These are phyloP conservation scores for Blepharisma stoltei DNA, from an alignment of 73 alveolate species.

Conservation along the genomic window DNA sequence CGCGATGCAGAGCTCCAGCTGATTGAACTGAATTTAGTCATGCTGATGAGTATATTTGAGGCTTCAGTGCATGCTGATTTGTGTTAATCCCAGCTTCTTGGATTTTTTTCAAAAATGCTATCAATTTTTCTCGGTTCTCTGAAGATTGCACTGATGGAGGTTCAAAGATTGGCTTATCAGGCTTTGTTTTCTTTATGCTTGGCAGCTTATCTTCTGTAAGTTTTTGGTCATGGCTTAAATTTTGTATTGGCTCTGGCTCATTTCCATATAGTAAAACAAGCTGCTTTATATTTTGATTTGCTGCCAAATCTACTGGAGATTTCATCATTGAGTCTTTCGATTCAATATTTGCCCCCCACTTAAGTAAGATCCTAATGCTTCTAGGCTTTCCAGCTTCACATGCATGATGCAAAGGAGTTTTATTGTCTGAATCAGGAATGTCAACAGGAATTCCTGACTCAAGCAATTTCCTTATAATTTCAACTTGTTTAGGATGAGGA, in stretches of 20 bases:
- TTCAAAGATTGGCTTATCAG: neutral
- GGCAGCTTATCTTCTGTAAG: slow-evolving; percentile 3
- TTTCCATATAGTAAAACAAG: neutral
- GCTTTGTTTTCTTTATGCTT: neutral
- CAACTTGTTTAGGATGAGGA: slow-evolving; percentile 45
- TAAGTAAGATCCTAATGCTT: slow-evolving; percentile 45
- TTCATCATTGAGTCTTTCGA: slow-evolving; percentile 41
- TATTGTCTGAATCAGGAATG: slow-evolving; percentile 50
- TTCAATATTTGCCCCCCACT: slow-evolving; percentile 55
- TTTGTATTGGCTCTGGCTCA: neutral
- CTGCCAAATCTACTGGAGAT: slow-evolving; percentile 59
- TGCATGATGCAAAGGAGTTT: slow-evolving; percentile 70
- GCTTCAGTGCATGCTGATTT: slow-evolving; percentile 50
- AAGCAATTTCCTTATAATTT: slow-evolving; percentile 44
- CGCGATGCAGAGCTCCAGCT: slow-evolving; percentile 38
- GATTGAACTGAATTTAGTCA: slow-evolving; percentile 58
- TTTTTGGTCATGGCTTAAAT: neutral
- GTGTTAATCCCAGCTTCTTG: slow-evolving; percentile 61
- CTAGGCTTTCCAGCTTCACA: slow-evolving; percentile 52
- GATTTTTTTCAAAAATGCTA: slow-evolving; percentile 47
- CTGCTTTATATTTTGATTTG: slow-evolving; percentile 25
- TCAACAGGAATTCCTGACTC: slow-evolving; percentile 56
- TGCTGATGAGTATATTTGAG: slow-evolving; percentile 51
- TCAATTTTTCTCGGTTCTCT: slow-evolving; percentile 39
- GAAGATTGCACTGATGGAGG: neutral